Evolutionary conservation across 331 rosid species (phyloP).

Genomic region (Spiraea crenata): DNA sequence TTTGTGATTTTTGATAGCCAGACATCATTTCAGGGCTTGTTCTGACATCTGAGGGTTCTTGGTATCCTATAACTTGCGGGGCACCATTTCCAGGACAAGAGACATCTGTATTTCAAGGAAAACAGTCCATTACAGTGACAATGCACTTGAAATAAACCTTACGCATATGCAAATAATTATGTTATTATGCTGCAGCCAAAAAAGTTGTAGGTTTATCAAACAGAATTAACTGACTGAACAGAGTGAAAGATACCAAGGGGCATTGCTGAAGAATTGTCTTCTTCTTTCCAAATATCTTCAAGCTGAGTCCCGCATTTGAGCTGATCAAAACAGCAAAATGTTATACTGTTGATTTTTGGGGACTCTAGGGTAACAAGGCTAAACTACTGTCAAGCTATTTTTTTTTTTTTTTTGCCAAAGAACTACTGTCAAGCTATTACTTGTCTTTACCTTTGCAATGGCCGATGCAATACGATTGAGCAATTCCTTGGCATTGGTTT

Average conservation of each 20-base stretch:
- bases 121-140: slow-evolving; percentile 12
- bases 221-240: slow-evolving; percentile 1
- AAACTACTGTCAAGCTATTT: slow-evolving; percentile 13
- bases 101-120: slow-evolving; percentile 36
- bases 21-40: slow-evolving; percentile 24
- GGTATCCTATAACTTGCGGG: slow-evolving; percentile 26
- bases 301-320: slow-evolving; percentile 47
- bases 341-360: slow-evolving; percentile 31
- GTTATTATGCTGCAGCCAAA: slow-evolving; percentile 1
- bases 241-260: slow-evolving; percentile 44
- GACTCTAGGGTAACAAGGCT: slow-evolving; percentile 12
- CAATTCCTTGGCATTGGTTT: slow-evolving; percentile 46
- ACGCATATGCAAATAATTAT: background rate
- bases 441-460: slow-evolving; percentile 51
- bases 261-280: slow-evolving; percentile 22
- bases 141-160: background rate
- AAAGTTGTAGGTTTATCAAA: slow-evolving; percentile 11
- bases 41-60: slow-evolving; percentile 22
- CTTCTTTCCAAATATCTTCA: slow-evolving; percentile 56
- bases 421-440: slow-evolving; percentile 8
- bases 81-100: slow-evolving; percentile 25
- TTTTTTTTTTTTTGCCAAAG: too few relatives aligned
- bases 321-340: slow-evolving; percentile 51
- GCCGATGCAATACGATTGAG: slow-evolving; percentile 46
- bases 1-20: slow-evolving; percentile 26